phyloP scores from a whole-genome alignment of 352 stramenopile species.

The Globisporangium iwayamae region DNA sequence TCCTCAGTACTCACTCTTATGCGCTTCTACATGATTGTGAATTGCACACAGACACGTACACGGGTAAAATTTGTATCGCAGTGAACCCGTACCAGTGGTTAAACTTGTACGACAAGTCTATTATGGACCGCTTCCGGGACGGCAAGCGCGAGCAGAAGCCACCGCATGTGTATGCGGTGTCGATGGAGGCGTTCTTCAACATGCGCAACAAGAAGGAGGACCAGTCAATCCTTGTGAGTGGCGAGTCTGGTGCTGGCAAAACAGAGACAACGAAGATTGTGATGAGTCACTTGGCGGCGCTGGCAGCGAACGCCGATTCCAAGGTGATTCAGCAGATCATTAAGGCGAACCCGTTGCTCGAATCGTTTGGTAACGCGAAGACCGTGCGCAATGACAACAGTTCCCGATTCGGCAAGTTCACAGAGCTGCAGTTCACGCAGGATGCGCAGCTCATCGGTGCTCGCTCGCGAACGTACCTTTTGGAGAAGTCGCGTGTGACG shows the following conservation, averaged over 20 bases:
- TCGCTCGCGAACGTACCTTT: constrained; percentile 85
- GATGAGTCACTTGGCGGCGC: constrained; percentile 90
- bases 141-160: constrained; percentile 67
- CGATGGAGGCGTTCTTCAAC: constrained; percentile 84
- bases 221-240: constrained; percentile 94
- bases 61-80: constrained; percentile 84
- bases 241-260: constrained; percentile 95
- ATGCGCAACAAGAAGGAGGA: constrained; percentile 76
- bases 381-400: constrained; percentile 87
- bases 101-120: constrained; percentile 69
- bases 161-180: constrained; percentile 84
- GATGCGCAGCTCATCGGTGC: constrained; percentile 76
- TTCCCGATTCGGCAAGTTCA: constrained; percentile 86
- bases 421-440: constrained; percentile 75
- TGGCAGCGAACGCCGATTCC: constrained; percentile 77
- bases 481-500: constrained; percentile 91
- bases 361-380: constrained; percentile 87
- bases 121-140: constrained; percentile 75
- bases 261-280: constrained; percentile 97
- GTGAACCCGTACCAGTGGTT: constrained; percentile 89
- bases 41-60: constrained; percentile 65
- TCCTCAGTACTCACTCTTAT: constrained; percentile 9
- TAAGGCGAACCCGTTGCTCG: constrained; percentile 86
- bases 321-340: constrained; percentile 95
- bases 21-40: constrained; percentile 5